Base-by-base conservation (phyloP, 805 yeast species). In the Priceomyces medius region DNA sequence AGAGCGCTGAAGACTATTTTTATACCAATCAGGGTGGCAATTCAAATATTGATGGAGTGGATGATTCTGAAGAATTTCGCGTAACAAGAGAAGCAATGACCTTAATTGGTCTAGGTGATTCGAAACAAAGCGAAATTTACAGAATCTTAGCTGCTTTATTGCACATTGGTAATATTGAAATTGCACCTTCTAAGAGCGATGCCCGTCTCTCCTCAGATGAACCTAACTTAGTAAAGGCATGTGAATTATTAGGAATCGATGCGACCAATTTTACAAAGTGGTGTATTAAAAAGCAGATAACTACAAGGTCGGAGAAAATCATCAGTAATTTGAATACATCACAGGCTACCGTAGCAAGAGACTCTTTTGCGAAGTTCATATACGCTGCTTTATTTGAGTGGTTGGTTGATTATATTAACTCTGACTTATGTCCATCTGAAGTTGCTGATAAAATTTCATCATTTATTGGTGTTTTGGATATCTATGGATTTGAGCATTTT, bases 401-500 rank as follows among this genome's bases (percentile, higher is more conserved):
- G 99, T 77, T 91, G 45, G 98, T 90, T 18, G 81, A 77, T 37
- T 82, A 81, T 51, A 86, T 89, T 49, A 91, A 91, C 63, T 62
- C 76, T 17, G 95, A 88, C 56, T 76, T 91, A 55, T 86, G 93
- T 58, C 82, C 91, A 2, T 81, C 83, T 16, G 84, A 79, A 34
- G 78, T 88, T 26, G 76, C 73, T 31, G 68, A 71, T 18, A 66
- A 80, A 27, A 75, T 83, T 41, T 67, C 75, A 35, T 77, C 88
- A 1, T 93, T 91, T 55, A 91, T 91, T 56, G 99, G 99, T 63
- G 98, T 91, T 21, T 76, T 91, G 54, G 99, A 91, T 83, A 91
- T 91, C 54, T 91, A 91, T 59, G 99, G 99, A 18, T 91, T 91
- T 63, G 99, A 91, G 66, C 97, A 91, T 66, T 91, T 91, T 61